Percentiles rank a stretch among this genome's conserved stretches.
Conservation (phyloP, 306 rosid genomes). For the Pterocarpus santalinus region DNA sequence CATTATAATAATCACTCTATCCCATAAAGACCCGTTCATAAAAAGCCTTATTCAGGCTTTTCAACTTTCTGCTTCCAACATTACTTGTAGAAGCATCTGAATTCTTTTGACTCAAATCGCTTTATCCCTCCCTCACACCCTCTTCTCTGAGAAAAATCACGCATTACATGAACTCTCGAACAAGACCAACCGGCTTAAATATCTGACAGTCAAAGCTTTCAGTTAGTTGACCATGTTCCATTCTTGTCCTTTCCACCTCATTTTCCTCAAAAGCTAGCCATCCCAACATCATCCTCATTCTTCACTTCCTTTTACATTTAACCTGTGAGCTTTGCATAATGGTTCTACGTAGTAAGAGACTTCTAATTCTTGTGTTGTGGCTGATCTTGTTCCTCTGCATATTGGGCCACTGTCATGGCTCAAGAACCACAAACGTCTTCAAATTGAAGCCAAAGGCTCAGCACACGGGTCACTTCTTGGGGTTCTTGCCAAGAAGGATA, state of each 20-base stretch:
- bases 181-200: conserved; percentile 31
- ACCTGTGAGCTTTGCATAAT: conserved; percentile 39
- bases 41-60: conserved; percentile 61
- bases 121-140: conserved; percentile 29
- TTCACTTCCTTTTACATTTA: conserved; percentile 4
- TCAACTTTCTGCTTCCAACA: conserved; percentile 68
- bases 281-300: background rate
- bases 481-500: conserved; percentile 80
- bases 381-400: conserved; percentile 56
- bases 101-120: conserved; percentile 51
- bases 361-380: conserved; percentile 44
- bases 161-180: conserved; percentile 35
- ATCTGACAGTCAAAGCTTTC: conserved; percentile 35
- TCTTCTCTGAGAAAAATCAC: conserved; percentile 33
- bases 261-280: conserved; percentile 49
- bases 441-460: conserved; percentile 60
- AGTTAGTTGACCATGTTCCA: conserved; percentile 44
- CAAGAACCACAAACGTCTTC: conserved; percentile 64
- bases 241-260: conserved; percentile 44
- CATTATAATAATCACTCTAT: conserved; percentile 42
- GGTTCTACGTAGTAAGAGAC: conserved; percentile 50
- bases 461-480: conserved; percentile 75
- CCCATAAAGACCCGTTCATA: conserved; percentile 53
- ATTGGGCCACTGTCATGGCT: conserved; percentile 51
- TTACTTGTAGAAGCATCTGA: conserved; percentile 62